These are phyloP conservation scores for Claviceps sp. DNA, from an alignment of 2,329 filamentous ascomycete genomes.

Conservation along the genomic window DNA sequence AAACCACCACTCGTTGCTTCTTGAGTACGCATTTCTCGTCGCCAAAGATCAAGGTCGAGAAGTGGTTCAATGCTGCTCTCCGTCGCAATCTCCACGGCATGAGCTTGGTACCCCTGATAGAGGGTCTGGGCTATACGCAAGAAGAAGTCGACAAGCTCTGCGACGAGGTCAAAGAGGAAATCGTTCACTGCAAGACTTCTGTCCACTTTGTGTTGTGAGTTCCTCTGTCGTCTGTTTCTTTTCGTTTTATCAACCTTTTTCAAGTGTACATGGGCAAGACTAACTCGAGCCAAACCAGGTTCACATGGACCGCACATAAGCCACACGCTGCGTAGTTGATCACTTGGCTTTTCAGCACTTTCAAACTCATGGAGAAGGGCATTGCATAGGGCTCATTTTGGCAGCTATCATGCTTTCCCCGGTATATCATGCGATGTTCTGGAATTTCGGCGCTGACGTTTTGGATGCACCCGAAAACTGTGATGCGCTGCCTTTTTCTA, in stretches of 20 bases:
- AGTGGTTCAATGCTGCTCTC: constrained; percentile 74
- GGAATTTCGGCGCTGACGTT: no score
- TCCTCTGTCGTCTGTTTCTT: background rate
- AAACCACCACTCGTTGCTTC: constrained; percentile 55
- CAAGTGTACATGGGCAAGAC: background rate
- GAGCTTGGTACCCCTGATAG: constrained; percentile 58
- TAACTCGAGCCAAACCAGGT: constrained; percentile 8
- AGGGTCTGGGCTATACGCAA: constrained; percentile 28
- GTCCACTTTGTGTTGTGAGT: background rate
- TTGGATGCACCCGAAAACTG: no score
- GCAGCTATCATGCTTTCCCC: no score
- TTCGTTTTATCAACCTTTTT: no score
- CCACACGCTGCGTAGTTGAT: background rate
- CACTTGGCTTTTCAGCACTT: no score
- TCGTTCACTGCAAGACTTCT: constrained; percentile 18
- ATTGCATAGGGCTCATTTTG: no score
- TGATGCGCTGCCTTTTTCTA: no score
- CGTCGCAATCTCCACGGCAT: constrained; percentile 60
- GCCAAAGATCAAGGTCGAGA: constrained; percentile 54
- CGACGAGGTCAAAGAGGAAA: constrained; percentile 50
- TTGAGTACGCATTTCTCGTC: constrained; percentile 61
- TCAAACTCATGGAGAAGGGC: no score
- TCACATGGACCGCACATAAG: constrained; percentile 12
- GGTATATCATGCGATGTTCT: no score
- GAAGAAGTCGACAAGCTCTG: constrained; percentile 51